Base-by-base conservation (phyloP, 495 filamentous ascomycete species). In the Terfezia boudieri region DNA sequence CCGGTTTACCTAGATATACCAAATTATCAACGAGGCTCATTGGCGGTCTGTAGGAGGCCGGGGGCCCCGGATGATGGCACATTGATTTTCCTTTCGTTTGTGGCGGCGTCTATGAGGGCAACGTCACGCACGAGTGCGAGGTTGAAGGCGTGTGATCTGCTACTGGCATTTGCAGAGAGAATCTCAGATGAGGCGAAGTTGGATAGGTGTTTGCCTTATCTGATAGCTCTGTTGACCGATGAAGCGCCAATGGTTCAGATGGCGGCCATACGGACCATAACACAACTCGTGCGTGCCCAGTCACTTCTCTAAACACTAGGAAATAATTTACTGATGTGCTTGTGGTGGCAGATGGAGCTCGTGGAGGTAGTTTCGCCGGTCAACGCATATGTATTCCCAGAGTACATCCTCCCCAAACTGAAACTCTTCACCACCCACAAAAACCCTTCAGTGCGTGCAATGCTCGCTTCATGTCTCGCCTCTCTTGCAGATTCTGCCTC, bases 171-270 rank as follows among this genome's bases (percentile, higher is more conserved):
- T 66, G 80, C 86, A 8, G 87, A 96, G 67, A 76, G 82, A 51
- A 66, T 94, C 37, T 90, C 90, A 0, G 92, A 99, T 65, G 92
- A 99, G 62, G 89, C 89, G 10, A 99, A 96, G 63, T 73, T 99
- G 53, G 92, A 99, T 67, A 80, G 92, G 41, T 80, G 95, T 26
- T 73, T 99, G 36, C 92, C 92, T 8, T 93, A 95, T 59, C 68
- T 95, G 22, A 81, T 94, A 66, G 71, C 77, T 26, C 65, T 95
- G 32, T 68, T 96, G 17, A 80, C 78, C 58, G 92, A 99, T 66
- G 75, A 80, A 52, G 76, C 77, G 11, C 84, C 94, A 59, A 71
- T 81, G 51, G 88, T 96, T 23, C 84, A 83, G 57, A 75, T 92
- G 23, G 78, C 86, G 32, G 87, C 88, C 14, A 74, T 96, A 48